Conservation (phyloP, 495 filamentous ascomycete genomes). For the Hypoxylon rickii region DNA sequence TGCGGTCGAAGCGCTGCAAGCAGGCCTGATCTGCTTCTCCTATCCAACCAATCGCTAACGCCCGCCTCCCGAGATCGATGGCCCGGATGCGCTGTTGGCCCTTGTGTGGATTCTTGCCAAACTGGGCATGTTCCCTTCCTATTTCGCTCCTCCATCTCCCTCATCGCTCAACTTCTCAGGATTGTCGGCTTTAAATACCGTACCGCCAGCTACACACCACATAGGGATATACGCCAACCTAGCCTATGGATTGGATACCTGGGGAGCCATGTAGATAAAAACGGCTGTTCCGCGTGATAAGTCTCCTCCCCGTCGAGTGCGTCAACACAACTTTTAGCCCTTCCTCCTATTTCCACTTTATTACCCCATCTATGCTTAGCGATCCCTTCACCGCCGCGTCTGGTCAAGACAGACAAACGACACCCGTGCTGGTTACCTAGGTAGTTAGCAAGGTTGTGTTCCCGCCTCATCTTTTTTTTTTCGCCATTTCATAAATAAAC, state of each 20-base stretch:
- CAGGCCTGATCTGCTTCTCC: conserved; percentile 36
- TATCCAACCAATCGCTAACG: conserved; percentile 31
- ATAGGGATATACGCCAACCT: background rate
- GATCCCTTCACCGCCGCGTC: conserved; percentile 36
- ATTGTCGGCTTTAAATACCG: conserved; percentile 11
- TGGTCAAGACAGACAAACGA: conserved; percentile 24
- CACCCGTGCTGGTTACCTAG: conserved; percentile 27
- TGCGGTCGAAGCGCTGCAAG: conserved; percentile 34
- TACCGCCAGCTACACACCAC: too few species aligned
- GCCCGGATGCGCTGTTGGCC: conserved; percentile 31
- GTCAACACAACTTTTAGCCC: conserved; percentile 18
- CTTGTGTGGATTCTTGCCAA: conserved; percentile 23
- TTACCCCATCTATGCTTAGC: conserved; percentile 31
- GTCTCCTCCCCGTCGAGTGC: conserved; percentile 4
- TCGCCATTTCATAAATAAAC: conserved; percentile 32
- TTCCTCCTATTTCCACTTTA: conserved; percentile 33
- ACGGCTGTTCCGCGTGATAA: conserved; percentile 14
- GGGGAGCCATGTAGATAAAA: conserved; percentile 5
- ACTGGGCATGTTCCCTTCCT: conserved; percentile 1
- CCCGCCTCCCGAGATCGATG: conserved; percentile 19
- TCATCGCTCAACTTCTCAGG: conserved; percentile 19
- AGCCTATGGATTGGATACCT: background rate
- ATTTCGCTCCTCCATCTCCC: conserved; percentile 3
- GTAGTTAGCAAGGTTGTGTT: conserved; percentile 22
- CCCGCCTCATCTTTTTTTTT: conserved; percentile 28